Base-by-base conservation (phyloP, 352 stramenopile genomes). In the Pythium dissimile region DNA sequence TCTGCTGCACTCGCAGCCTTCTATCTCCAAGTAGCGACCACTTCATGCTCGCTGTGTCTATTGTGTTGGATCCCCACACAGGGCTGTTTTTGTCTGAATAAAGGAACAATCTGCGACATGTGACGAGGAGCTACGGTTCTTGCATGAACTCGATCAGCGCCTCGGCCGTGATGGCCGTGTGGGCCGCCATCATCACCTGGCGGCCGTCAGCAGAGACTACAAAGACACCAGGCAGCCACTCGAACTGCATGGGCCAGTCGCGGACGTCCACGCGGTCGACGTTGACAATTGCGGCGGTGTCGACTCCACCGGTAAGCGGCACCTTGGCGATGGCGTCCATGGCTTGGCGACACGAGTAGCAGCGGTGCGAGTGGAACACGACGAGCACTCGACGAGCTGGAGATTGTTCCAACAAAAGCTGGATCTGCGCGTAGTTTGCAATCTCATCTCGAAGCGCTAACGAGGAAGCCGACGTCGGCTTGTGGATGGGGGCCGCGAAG, bases 291-390 rank as follows among this genome's bases (percentile, higher is more conserved):
- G 52, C 52, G 24, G 59, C 20, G 0, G 49, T 47, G 24, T 27
- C n/a, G 26, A 59, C 24, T 5, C 27, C 9, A 16, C n/a, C 44
- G 15, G 15, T 32, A 1, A 32, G 30, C 6, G 44, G 42, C 20
- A 48, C 12, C 10, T 16, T 3, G 3, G 24, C 16, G 8, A 67
- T 6, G 0, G 23, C 35, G 18, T 56, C 51, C 41, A 66, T 54
- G 12, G 57, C 57, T 31, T 65, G 56, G 39, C 46, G 46, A 38
- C 56, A 64, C 16, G 56, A 45, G 39, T 57, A 64, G 39, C 56
- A 64, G 11, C 15, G 32, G 5, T 9, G 7, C 11, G 56, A 64
- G 47, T 67, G 46, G 26, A 67, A 23, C 9, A 61, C 20, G 11
- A 67, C 52, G 2, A 67, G 59, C 12, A 62, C 43, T 15, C 21